phyloP scores from a whole-genome alignment of 2,329 filamentous ascomycete genomes.

The Magnaporthales sp. region DNA sequence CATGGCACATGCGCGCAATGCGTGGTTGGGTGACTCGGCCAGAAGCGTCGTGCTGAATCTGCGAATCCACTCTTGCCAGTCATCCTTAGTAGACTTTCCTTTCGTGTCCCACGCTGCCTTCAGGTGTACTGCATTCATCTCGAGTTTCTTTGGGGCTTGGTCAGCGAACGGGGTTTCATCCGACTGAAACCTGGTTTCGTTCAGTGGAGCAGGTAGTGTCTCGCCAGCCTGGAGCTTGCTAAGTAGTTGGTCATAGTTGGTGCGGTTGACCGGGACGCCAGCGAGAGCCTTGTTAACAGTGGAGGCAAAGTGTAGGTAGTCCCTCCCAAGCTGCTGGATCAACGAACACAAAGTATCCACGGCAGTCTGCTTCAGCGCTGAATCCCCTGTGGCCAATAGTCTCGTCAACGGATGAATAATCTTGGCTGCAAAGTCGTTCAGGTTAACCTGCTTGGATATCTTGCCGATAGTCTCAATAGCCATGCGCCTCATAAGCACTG shows the following conservation, averaged over 20 bases:
- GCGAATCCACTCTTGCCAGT: constrained; percentile 99
- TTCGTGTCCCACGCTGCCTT: constrained; percentile 96
- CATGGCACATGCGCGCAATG: constrained; percentile 83
- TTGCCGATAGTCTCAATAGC: constrained; percentile 94
- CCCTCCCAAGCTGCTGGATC: constrained; percentile 91
- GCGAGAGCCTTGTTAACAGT: constrained; percentile 85
- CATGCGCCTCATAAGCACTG: constrained; percentile 68
- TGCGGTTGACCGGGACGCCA: constrained; percentile 72
- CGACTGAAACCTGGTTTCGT: constrained; percentile 28
- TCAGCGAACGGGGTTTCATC: constrained; percentile 77
- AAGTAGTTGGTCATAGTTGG: constrained; percentile 86
- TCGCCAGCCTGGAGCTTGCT: constrained; percentile 93
- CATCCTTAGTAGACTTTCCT: constrained; percentile 93
- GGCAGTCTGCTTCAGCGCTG: constrained; percentile 67
- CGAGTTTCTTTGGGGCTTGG: constrained; percentile 83
- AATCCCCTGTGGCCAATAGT: constrained; percentile 66
- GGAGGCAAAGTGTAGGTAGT: constrained; percentile 89
- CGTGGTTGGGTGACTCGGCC: constrained; percentile 92
- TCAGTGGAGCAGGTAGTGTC: constrained; percentile 88
- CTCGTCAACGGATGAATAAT: constrained; percentile 91
- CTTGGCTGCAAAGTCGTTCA: constrained; percentile 92
- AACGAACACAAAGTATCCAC: constrained; percentile 91
- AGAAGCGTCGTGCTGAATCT: constrained; percentile 92
- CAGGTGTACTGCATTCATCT: constrained; percentile 94
- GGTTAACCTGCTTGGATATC: constrained; percentile 89